Evolutionary conservation across 139 green algal species (phyloP).

Genomic region (Marvania coccoides): DNA sequence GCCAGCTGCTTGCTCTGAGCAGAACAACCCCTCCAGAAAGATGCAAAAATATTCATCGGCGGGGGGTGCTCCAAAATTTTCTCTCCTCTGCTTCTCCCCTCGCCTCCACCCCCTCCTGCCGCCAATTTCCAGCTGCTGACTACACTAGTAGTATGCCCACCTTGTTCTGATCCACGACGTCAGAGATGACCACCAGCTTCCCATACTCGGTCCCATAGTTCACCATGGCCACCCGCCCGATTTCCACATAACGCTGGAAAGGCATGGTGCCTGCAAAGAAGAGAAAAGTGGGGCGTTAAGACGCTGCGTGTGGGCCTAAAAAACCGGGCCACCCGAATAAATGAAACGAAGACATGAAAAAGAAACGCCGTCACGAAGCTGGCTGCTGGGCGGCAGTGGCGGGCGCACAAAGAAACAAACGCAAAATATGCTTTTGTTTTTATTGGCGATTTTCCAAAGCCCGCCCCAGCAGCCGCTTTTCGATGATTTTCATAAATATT

Average conservation of each 20-base stretch:
- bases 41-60: not conserved
- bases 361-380: too few relatives aligned
- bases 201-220: conserved; percentile 59
- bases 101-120: not conserved
- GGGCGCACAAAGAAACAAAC: too few relatives aligned
- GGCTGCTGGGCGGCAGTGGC: too few relatives aligned
- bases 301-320: too few relatives aligned
- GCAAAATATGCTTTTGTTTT: too few relatives aligned
- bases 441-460: too few relatives aligned
- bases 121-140: not conserved
- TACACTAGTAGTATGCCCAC: conserved; percentile 38
- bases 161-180: conserved; percentile 87
- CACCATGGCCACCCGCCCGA: conserved; percentile 90
- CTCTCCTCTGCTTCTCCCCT: not conserved
- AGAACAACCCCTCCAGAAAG: not conserved
- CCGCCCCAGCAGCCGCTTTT: too few relatives aligned
- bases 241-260: conserved; percentile 87
- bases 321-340: too few relatives aligned
- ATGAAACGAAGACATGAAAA: too few relatives aligned
- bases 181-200: conserved; percentile 53
- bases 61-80: not conserved
- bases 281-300: too few relatives aligned
- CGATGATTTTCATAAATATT: too few relatives aligned
- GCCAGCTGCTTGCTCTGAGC: too few relatives aligned
- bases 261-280: conserved; percentile 81